Base-by-base conservation (phyloP, 192 early-diverging fungal genomes). In the Coemansia sp. region DNA sequence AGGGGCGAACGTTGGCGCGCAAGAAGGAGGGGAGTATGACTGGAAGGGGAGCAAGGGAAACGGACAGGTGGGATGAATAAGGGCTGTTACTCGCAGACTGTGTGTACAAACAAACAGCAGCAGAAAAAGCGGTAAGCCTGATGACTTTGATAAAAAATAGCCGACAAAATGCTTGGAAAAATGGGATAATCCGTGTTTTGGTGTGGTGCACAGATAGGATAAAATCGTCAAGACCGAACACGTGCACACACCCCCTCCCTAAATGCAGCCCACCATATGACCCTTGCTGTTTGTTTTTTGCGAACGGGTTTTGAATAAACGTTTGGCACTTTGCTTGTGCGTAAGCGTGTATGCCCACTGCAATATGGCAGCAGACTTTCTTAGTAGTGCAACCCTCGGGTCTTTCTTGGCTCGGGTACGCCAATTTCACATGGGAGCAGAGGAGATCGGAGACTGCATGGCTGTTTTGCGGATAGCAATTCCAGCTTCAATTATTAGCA, bases 171-270 rank as follows among this genome's bases (percentile, higher is more conserved):
- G 40, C 40, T 43, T 43, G 13, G 40, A 49, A 45, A 45, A 61
- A 61, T 59, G 58, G 58, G 58, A 59, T 59, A 13, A 42, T 42
- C 40, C 40, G 15, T 42, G 40, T 3, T 34, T 6, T 3, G 3
- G 34, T 8, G 34, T 34, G 34, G 34, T 8, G 34, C 34, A 34
- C 34, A n/a, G n/a, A n/a, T n/a, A n/a, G n/a, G n/a, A n/a, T n/a
- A 34, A 34, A 34, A 34, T 8, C 34, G 34, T 6, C 34, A 34
- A 8, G 34, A 34, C 34, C 34, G 34, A 34, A 8, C 34, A 34
- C 34, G 34, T 34, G 34, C 8, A 3, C 34, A 8, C n/a, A 8
- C 34, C 8, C 8, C 8, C 3, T 34, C 34, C 8, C 34, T 34
- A 34, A 8, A 3, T 34, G 34, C 34, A 34, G 34, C 34, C 34